These are phyloP conservation scores for Blumeriella jaapii DNA, from an alignment of 2,329 filamentous ascomycete genomes.

Conservation along the genomic window DNA sequence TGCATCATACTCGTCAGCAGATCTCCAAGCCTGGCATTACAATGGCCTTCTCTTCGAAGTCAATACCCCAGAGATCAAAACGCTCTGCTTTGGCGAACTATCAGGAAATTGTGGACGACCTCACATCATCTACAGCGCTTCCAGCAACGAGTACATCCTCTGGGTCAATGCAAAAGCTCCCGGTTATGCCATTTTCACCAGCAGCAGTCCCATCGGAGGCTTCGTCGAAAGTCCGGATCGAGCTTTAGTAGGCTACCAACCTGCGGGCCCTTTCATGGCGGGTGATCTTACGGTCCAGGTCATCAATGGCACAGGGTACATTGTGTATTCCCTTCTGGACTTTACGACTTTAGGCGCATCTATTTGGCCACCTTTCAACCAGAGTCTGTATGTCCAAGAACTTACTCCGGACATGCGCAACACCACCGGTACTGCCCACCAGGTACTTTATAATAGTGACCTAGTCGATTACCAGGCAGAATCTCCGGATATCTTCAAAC, in stretches of 20 bases:
- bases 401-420: constrained; percentile 17
- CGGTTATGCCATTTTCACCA: constrained; percentile 15
- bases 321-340: constrained; percentile 18
- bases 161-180: constrained; percentile 14
- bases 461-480: constrained; percentile 19
- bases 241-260: constrained; percentile 13
- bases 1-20: constrained; percentile 14
- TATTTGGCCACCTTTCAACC: constrained; percentile 20
- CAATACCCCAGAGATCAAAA: constrained; percentile 10
- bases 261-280: constrained; percentile 10
- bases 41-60: constrained; percentile 18
- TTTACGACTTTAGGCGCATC: constrained; percentile 16
- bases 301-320: constrained; percentile 16
- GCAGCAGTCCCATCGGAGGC: constrained; percentile 9
- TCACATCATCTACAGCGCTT: constrained; percentile 15
- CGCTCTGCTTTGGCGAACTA: constrained; percentile 6
- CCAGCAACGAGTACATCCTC: constrained; percentile 12
- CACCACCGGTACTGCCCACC: constrained; percentile 13
- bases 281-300: constrained; percentile 17
- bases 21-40: constrained; percentile 16
- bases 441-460: constrained; percentile 10
- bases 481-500: constrained; percentile 18
- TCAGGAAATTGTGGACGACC: constrained; percentile 16
- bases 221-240: constrained; percentile 7
- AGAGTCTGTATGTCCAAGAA: constrained; percentile 17